phyloP scores from a whole-genome alignment of 2,329 filamentous ascomycete genomes.

The Alternaria arborescens region DNA sequence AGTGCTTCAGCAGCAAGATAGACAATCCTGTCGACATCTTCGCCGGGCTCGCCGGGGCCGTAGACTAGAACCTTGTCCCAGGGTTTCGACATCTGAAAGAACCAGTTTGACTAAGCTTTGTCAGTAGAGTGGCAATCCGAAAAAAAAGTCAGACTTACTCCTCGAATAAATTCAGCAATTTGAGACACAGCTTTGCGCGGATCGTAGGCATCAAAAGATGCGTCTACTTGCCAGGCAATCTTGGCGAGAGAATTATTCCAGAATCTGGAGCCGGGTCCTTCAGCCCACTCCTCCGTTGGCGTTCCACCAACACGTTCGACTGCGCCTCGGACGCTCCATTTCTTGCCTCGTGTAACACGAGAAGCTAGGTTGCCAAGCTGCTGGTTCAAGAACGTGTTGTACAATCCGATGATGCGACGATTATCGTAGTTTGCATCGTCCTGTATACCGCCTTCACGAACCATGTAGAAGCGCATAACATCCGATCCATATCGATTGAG shows the following conservation, averaged over 20 bases:
- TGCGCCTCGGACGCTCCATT: conserved; percentile 72
- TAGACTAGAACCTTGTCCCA: conserved; percentile 67
- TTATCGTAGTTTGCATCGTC: conserved; percentile 90
- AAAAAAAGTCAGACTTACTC: conserved; percentile 28
- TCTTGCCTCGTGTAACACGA: conserved; percentile 72
- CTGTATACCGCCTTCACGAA: conserved; percentile 77
- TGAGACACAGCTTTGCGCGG: conserved; percentile 37
- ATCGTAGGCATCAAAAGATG: conserved; percentile 38
- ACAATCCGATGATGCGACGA: conserved; percentile 73
- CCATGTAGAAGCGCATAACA: conserved; percentile 86
- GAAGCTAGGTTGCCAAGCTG: conserved; percentile 83
- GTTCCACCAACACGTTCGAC: conserved; percentile 55
- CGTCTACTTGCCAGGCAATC: conserved; percentile 31
- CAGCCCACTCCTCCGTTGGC: conserved; percentile 39
- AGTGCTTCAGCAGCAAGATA: conserved; percentile 78
- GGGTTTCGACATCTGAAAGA: conserved; percentile 70
- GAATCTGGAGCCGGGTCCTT: conserved; percentile 40
- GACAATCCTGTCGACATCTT: conserved; percentile 60
- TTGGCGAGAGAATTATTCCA: conserved; percentile 51
- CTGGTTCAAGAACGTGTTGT: conserved; percentile 79
- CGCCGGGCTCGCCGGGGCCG: conserved; percentile 39
- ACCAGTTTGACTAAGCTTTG: conserved; percentile 67
- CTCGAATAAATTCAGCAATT: conserved; percentile 40
- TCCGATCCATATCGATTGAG: conserved; percentile 89
- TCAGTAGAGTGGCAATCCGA: neutral